These are phyloP conservation scores for Ceratocystis destructans DNA, from an alignment of 2,329 filamentous ascomycete species.

Conservation along the genomic window DNA sequence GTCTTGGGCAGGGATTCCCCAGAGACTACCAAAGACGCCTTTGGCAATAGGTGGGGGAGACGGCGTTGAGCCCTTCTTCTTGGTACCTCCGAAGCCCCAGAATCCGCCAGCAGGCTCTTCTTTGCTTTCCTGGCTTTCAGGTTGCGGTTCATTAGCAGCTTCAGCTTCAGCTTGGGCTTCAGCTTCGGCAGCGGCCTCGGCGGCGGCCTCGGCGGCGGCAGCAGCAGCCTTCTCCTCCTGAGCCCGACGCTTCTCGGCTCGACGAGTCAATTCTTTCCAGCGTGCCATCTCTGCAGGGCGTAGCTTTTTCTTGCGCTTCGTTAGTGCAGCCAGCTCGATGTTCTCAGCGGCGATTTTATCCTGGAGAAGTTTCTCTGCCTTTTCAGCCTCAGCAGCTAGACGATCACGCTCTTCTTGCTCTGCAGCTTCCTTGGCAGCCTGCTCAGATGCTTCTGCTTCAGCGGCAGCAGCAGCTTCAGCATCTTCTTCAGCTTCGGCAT, in stretches of 20 bases:
- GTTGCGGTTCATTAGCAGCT: constrained; percentile 23
- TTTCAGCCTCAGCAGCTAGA: background rate
- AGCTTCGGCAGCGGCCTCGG: constrained; percentile 23
- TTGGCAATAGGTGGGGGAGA: constrained; percentile 4
- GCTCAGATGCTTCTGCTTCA: constrained; percentile 22
- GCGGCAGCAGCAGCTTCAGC: constrained; percentile 20
- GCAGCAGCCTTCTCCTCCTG: constrained; percentile 8
- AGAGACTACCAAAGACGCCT: constrained; percentile 12
- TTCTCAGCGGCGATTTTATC: constrained; percentile 22
- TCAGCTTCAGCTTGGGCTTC: constrained; percentile 28
- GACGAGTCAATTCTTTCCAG: constrained; percentile 28
- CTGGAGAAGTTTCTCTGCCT: background rate
- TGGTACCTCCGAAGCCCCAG: constrained; percentile 7
- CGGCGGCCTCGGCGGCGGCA: constrained; percentile 24
- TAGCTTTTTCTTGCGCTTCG: constrained; percentile 38
- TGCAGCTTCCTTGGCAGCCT: constrained; percentile 18
- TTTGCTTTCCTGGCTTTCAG: background rate
- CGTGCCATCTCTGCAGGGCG: constrained; percentile 35
- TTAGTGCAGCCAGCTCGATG: constrained; percentile 30
- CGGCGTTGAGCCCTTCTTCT: constrained; percentile 11
- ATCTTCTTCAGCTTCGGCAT: background rate
- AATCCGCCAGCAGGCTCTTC: background rate
- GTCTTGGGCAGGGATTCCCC: constrained; percentile 9
- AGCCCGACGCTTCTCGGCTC: constrained; percentile 25
- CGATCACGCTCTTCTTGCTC: constrained; percentile 22